Evolutionary conservation across 164 flowering plant genomes (phyloP), one percentile per base, ranked within the genome.

Genomic region (Piper betle): DNA sequence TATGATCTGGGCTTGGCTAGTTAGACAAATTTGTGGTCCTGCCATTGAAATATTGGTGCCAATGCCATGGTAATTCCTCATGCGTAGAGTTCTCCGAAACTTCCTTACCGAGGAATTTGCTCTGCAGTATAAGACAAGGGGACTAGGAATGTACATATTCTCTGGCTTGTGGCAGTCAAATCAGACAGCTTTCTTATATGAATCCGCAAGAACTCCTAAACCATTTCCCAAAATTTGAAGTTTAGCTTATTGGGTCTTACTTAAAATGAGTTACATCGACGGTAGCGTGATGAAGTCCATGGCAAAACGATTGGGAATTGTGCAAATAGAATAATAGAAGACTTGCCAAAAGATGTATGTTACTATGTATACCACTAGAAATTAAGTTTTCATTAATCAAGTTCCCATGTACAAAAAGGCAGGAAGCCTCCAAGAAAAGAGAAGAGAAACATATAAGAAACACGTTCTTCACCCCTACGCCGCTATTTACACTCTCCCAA

Each of bases 401-500:
- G 39, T 18, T 58, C 39, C 3, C 39, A 58, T 58, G 37, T 58
- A 38, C 46, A 38, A 58, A 46, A 10, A 46, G 39, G 48, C 20
- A 55, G 39, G n/a, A 58, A 39, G 41, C 15, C 11, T 19, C 46
- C 39, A 6, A 58, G 50, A 39, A 40, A 17, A 15, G 25, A 58
- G n/a, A 15, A 37, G 20, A 10, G 37, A 37, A 39, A 8, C 37
- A 58, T 10, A 58, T 12, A 39, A 38, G 39, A 39, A 39, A 9
- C 39, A 58, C 39, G 39, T 17, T 18, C n/a, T 58, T 19, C 15
- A 46, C 16, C 18, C 20, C 18, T 58, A 58, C 16, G 37, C 46
- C 60, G 60, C 60, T 58, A 58, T 58, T 38, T 58, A 58, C 60
- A 58, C 60, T 58, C 60, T 39, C 39, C 60, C 60, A 25, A 38